Base-by-base conservation (phyloP, 2,329 filamentous ascomycete species). In the Penicillium corylophilum region DNA sequence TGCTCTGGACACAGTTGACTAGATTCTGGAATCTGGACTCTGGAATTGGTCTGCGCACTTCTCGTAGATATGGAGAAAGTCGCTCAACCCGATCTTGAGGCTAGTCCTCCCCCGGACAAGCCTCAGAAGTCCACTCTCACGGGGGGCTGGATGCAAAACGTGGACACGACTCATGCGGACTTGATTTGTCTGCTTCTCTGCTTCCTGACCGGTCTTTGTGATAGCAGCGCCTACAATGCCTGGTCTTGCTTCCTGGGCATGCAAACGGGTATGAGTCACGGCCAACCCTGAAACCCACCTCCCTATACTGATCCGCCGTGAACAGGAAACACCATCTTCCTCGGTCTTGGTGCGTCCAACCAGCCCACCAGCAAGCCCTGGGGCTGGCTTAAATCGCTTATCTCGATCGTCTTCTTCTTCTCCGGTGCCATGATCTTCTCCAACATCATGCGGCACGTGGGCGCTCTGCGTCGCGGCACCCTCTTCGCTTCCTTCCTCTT, bases 221-320 rank as follows among this genome's bases (percentile, higher is more conserved):
- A 77, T 55, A 73, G 72, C 51, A 70, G 72, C 36, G 71, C 74
- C 10, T 77, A 76, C 64, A 75, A 74, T 57, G 72, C 73, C 13
- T 77, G 75, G 74, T 73, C 70, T 28, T 77, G 74, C 54, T 77
- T 77, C 62, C 63, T 77, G 36, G 72, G 72, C 46, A 77, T 77
- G 74, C 75, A 77, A 54, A 77, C 75, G 2, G 75, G 75, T 76
- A 70, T 24, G 64, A 55, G n/a, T 46, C 43, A 45, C 40, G 5
- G 6, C 3, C 24, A 38, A 20, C 35, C 16, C 16, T 12, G n/a
- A 38, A 18, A 40, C 22, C 10, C 36, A 7, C 44, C n/a, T 28
- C 4, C 5, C 22, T 42, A 41, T 23, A 20, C 42, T 48, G 39
- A 56, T 20, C 15, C 35, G 5, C 16, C 29, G 20, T 44, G 24